Percentiles rank a stretch among this genome's conserved stretches.
Conservation (phyloP, 345 rosid genomes). For the Citrus hindsii region DNA sequence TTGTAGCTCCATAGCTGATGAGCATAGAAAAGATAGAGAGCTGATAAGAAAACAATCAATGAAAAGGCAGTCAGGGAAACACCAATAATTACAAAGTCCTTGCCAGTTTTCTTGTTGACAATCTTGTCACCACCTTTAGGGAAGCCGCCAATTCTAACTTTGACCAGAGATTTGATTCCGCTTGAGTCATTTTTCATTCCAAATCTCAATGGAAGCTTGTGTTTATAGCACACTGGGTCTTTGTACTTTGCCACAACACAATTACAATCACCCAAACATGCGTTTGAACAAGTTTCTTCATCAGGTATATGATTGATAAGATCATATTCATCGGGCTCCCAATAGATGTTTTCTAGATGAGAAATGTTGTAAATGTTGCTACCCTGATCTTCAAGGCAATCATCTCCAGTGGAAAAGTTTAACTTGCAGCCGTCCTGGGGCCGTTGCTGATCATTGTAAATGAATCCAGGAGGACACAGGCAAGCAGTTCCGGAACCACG, state of each 20-base stretch:
- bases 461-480: background rate
- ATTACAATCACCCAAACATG: background rate
- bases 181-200: background rate
- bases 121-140: fast-evolving
- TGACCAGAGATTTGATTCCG: background rate
- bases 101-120: background rate
- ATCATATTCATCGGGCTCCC: background rate
- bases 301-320: background rate
- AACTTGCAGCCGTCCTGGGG: background rate
- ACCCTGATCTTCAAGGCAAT: background rate
- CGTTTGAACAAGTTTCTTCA: background rate
- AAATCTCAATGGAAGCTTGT: background rate
- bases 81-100: background rate
- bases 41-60: background rate
- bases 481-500: background rate
- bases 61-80: background rate
- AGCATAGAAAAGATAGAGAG: background rate
- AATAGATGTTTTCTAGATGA: background rate
- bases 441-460: background rate
- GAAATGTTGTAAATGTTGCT: background rate
- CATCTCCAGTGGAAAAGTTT: background rate
- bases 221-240: background rate
- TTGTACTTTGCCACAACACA: background rate
- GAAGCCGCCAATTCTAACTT: background rate
- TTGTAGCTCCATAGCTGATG: background rate